A percentile compares a stretch with the other conserved stretches of the same genome.
Evolutionary conservation across 2,329 filamentous ascomycete genomes (phyloP).

Genomic region (Aspergillaceae sp.): DNA sequence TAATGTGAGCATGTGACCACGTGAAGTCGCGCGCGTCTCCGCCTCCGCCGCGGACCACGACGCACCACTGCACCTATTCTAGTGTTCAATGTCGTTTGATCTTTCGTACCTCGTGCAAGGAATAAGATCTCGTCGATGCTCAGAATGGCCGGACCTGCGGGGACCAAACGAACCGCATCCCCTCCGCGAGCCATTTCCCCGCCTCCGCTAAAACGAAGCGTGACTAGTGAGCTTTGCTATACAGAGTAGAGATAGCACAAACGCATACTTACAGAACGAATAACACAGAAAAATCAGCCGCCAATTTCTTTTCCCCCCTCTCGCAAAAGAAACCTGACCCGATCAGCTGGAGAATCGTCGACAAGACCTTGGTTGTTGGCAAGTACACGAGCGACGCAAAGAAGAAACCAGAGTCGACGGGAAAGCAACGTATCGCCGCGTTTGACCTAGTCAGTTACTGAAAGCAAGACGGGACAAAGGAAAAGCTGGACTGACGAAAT

Average conservation of each 20-base stretch:
- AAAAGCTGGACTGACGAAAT: background rate
- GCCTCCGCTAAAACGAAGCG: constrained; percentile 47
- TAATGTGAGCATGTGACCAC: constrained; percentile 30
- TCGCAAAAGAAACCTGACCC: constrained; percentile 77
- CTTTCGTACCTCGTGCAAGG: background rate
- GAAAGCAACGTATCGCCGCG: constrained; percentile 30
- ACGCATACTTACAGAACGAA: background rate
- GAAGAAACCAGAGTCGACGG: background rate
- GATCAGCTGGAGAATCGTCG: constrained; percentile 59
- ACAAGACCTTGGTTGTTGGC: constrained; percentile 67
- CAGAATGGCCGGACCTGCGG: constrained; percentile 21
- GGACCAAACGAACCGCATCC: constrained; percentile 29
- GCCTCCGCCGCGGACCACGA: constrained; percentile 7
- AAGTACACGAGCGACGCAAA: constrained; percentile 47
- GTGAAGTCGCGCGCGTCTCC: constrained; percentile 23
- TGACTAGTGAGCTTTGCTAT: constrained; percentile 40
- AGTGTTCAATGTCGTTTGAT: constrained; percentile 5
- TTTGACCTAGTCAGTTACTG: constrained; percentile 36
- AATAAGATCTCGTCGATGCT: constrained; percentile 1
- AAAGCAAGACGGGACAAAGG: background rate
- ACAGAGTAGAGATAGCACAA: background rate
- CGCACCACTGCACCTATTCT: background rate
- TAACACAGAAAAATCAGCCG: constrained; percentile 45
- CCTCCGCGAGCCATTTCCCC: constrained; percentile 44
- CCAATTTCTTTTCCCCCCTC: constrained; percentile 77